phyloP scores from a whole-genome alignment of 1,284 basidiomycete species.

The Papiliotrema fonsecae region DNA sequence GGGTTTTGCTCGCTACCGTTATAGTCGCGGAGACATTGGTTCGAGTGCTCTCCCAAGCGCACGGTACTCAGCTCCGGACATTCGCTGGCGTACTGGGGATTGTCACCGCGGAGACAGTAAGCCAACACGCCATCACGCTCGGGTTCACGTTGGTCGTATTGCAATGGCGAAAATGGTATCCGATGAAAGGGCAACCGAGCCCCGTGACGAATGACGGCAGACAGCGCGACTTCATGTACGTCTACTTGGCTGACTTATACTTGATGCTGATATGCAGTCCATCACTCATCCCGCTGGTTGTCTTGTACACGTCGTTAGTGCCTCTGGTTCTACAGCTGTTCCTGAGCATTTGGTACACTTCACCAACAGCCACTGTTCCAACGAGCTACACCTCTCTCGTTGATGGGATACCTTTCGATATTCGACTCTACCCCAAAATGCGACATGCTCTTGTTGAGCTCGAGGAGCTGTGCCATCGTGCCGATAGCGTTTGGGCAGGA shows the following conservation, averaged over 20 bases:
- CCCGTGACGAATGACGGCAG: constrained; percentile 16
- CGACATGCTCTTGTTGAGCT: constrained; percentile 47
- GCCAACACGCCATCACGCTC: constrained; percentile 33
- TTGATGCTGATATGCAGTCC: constrained; percentile 51
- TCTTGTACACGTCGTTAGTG: constrained; percentile 80
- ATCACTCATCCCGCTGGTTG: constrained; percentile 68
- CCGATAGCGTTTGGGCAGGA: constrained; percentile 76
- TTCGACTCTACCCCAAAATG: constrained; percentile 46
- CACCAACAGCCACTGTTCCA: constrained; percentile 18
- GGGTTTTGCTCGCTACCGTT: constrained; percentile 15
- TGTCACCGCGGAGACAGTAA: constrained; percentile 22
- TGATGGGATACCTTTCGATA: neutral
- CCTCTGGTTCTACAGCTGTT: constrained; percentile 79
- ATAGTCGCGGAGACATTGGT: constrained; percentile 26
- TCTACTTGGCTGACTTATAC: neutral
- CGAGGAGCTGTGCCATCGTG: constrained; percentile 43
- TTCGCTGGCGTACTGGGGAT: neutral
- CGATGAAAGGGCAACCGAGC: neutral
- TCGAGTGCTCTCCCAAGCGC: constrained; percentile 5
- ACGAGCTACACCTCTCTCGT: constrained; percentile 14
- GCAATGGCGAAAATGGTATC: constrained; percentile 25
- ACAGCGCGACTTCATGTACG: constrained; percentile 30
- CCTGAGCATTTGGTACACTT: constrained; percentile 73
- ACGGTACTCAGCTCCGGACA: neutral
- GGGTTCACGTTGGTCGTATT: constrained; percentile 22